Evolutionary conservation across 2,329 filamentous ascomycete genomes (phyloP).

Genomic region (Trichophyton benhamiae): DNA sequence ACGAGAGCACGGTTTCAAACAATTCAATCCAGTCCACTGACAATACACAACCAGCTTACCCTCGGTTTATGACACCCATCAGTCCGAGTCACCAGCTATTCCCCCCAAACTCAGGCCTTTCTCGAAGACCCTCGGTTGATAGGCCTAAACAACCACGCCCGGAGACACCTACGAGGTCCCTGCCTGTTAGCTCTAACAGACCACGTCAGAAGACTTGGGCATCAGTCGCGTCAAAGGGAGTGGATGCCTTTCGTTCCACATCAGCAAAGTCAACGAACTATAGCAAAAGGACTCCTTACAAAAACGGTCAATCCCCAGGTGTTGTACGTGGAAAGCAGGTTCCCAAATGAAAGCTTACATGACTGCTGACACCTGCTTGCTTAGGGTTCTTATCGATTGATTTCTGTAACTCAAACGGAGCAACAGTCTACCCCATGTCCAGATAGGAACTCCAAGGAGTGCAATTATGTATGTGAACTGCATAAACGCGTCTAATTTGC

Average conservation of each 20-base stretch:
- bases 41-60: not conserved
- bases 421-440: not conserved
- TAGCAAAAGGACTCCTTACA: conserved; percentile 5
- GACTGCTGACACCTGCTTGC: not conserved
- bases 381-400: conserved; percentile 3
- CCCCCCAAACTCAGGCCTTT: not conserved
- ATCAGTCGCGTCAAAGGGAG: conserved; percentile 10
- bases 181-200: not conserved
- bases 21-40: not conserved
- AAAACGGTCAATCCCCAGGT: not conserved
- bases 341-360: not conserved
- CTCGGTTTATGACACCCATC: not conserved
- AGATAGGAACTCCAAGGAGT: not conserved
- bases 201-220: conserved; percentile 11
- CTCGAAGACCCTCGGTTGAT: not conserved
- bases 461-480: not conserved
- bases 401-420: not conserved
- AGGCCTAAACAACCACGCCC: not conserved
- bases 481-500: not conserved
- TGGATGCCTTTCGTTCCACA: conserved; percentile 10
- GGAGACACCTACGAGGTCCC: conserved; percentile 8
- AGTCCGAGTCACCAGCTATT: not conserved
- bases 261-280: conserved; percentile 4
- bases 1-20: not conserved
- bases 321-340: not conserved